Conservation (phyloP, 2,329 filamentous ascomycete species). For the Scytalidium lignicola region DNA sequence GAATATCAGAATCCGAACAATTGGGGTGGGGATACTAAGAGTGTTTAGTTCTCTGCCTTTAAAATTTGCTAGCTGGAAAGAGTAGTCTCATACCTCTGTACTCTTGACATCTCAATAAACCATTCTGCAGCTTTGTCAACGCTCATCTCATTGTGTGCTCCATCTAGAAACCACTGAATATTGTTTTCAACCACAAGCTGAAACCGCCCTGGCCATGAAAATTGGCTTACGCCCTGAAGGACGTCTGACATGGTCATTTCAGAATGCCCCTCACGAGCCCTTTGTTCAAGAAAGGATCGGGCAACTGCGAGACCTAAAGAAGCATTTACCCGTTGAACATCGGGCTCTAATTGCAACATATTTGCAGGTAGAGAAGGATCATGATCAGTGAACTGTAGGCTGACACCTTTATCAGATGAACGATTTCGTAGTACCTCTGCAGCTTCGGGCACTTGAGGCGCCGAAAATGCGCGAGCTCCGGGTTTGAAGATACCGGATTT, state of each 20-base stretch:
- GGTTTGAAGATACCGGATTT: constrained; percentile 66
- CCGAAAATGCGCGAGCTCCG: constrained; percentile 53
- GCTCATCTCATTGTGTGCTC: constrained; percentile 56
- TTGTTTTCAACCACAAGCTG: constrained; percentile 46
- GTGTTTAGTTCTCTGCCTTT: background rate
- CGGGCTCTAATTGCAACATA: constrained; percentile 36
- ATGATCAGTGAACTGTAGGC: constrained; percentile 20
- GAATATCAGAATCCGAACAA: constrained; percentile 1
- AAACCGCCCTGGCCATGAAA: constrained; percentile 75
- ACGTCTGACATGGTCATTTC: constrained; percentile 59
- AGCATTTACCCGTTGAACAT: constrained; percentile 53
- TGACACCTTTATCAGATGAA: constrained; percentile 43
- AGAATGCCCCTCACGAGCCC: constrained; percentile 12
- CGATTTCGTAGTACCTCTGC: constrained; percentile 40
- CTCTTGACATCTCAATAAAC: constrained; percentile 54
- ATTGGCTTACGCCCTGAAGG: constrained; percentile 60
- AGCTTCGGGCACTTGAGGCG: constrained; percentile 43
- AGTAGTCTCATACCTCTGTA: constrained; percentile 1
- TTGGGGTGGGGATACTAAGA: background rate
- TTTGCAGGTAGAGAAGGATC: constrained; percentile 10
- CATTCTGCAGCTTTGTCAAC: constrained; percentile 73
- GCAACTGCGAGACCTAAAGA: constrained; percentile 45
- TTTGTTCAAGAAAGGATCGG: constrained; percentile 35
- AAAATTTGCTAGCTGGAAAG: background rate
- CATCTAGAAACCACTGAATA: constrained; percentile 17